A percentile compares a stretch with the other conserved stretches of the same genome.
phyloP scores from a whole-genome alignment of 2,329 filamentous ascomycete species.

The Ilyonectria mors-panacis region DNA sequence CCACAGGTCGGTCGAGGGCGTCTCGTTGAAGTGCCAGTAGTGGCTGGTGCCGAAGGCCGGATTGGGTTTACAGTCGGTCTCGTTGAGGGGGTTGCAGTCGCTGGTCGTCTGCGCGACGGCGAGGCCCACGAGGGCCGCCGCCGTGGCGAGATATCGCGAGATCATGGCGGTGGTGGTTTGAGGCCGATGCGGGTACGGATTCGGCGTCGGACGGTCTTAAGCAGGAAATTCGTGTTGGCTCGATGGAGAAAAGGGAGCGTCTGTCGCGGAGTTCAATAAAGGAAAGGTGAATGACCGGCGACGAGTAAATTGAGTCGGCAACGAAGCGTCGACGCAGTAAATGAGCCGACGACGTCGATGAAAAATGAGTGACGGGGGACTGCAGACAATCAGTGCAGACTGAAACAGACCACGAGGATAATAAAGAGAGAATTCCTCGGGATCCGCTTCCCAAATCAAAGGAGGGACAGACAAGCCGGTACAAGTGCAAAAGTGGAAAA shows the following conservation, averaged over 20 bases:
- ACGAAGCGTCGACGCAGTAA: constrained; percentile 31
- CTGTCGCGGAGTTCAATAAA: constrained; percentile 2
- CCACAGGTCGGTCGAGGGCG: constrained; percentile 74
- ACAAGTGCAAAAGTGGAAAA: constrained; percentile 4
- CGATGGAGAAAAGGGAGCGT: neutral
- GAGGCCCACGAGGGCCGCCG: constrained; percentile 60
- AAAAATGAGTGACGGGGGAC: constrained; percentile 27
- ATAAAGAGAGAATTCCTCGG: neutral
- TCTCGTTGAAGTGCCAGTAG: constrained; percentile 75
- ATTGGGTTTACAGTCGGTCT: constrained; percentile 77
- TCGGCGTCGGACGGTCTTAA: neutral
- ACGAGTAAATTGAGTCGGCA: neutral
- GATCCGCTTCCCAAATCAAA: neutral
- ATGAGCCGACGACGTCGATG: constrained; percentile 38
- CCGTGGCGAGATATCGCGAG: constrained; percentile 48
- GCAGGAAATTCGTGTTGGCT: neutral
- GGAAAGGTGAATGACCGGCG: neutral
- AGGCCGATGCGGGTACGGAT: neutral
- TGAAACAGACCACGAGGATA: neutral
- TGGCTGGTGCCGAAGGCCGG: constrained; percentile 77
- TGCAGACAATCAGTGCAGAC: constrained; percentile 33
- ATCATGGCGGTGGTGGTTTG: constrained; percentile 40
- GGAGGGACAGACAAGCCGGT: constrained; percentile 12
- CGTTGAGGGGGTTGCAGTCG: constrained; percentile 82
- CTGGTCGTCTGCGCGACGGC: constrained; percentile 81